A percentile compares a stretch with the other conserved stretches of the same genome.
Evolutionary conservation across 2,329 filamentous ascomycete genomes (phyloP).

Genomic region (Alternaria brassicicola): DNA sequence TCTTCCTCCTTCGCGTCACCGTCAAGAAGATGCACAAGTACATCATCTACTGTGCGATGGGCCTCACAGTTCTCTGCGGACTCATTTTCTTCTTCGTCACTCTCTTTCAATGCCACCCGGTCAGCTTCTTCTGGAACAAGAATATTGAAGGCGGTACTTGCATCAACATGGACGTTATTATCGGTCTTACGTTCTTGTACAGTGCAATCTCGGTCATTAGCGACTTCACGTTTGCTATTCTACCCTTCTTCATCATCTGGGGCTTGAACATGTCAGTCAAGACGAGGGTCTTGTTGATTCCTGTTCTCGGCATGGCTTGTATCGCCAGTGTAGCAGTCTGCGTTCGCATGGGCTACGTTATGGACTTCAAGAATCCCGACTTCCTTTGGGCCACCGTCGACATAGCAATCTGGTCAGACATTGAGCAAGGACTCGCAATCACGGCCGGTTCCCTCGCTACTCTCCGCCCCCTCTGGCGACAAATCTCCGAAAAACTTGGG

Average conservation of each 20-base stretch:
- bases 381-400: conserved; percentile 47
- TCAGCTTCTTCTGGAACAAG: conserved; percentile 58
- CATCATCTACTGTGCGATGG: conserved; percentile 49
- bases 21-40: conserved; percentile 35
- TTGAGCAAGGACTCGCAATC: conserved; percentile 48
- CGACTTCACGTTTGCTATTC: conserved; percentile 58
- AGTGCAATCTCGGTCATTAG: conserved; percentile 54
- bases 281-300: conserved; percentile 55
- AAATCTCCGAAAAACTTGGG: conserved; percentile 29
- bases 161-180: conserved; percentile 50
- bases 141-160: conserved; percentile 50
- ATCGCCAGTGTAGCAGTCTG: conserved; percentile 46
- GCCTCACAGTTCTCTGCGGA: conserved; percentile 45
- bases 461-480: conserved; percentile 45
- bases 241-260: conserved; percentile 61
- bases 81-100: conserved; percentile 55
- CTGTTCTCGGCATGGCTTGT: conserved; percentile 58
- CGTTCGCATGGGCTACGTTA: conserved; percentile 44
- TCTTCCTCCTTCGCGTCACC: conserved; percentile 45
- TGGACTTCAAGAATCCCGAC: conserved; percentile 43
- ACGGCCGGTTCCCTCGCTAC: conserved; percentile 47
- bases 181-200: conserved; percentile 54
- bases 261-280: conserved; percentile 56
- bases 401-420: conserved; percentile 48
- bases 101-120: conserved; percentile 58